Conservation (phyloP, 1,284 basidiomycete species). For the Malassezia obtusa region DNA sequence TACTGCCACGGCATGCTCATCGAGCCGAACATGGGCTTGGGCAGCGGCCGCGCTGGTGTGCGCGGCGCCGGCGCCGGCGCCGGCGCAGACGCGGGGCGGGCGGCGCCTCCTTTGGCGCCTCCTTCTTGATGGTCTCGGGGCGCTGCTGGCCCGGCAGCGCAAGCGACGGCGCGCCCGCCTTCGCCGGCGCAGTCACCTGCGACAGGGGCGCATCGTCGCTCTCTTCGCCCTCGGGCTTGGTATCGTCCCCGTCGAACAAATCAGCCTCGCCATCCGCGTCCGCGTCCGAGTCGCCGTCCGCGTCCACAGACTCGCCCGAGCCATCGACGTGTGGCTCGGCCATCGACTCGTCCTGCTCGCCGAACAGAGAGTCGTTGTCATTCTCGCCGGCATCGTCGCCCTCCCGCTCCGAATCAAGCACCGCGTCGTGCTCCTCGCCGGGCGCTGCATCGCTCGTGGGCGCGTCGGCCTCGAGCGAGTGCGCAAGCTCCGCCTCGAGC, state of each 20-base stretch:
- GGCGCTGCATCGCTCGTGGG: slow-evolving; percentile 14
- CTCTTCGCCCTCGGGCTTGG: not conserved
- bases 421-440: slow-evolving; percentile 20
- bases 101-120: not conserved
- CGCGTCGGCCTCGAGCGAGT: slow-evolving; percentile 18
- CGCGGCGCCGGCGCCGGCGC: no score
- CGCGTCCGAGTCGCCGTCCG: slow-evolving; percentile 15
- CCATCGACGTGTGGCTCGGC: slow-evolving; percentile 10
- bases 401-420: slow-evolving; percentile 33
- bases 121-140: not conserved
- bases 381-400: slow-evolving; percentile 23
- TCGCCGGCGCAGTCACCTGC: not conserved
- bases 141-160: slow-evolving; percentile 5
- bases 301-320: slow-evolving; percentile 16
- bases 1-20: slow-evolving; percentile 30
- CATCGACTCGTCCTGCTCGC: slow-evolving; percentile 13
- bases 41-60: slow-evolving; percentile 18
- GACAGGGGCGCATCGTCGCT: not conserved
- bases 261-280: slow-evolving; percentile 7
- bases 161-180: not conserved
- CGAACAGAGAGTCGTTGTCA: slow-evolving; percentile 30
- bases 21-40: slow-evolving; percentile 39
- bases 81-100: no score
- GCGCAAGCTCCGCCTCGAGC: slow-evolving; percentile 31
- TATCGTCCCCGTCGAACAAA: not conserved